Base-by-base conservation (phyloP, 352 stramenopile genomes). In the Pythium dissimile region DNA sequence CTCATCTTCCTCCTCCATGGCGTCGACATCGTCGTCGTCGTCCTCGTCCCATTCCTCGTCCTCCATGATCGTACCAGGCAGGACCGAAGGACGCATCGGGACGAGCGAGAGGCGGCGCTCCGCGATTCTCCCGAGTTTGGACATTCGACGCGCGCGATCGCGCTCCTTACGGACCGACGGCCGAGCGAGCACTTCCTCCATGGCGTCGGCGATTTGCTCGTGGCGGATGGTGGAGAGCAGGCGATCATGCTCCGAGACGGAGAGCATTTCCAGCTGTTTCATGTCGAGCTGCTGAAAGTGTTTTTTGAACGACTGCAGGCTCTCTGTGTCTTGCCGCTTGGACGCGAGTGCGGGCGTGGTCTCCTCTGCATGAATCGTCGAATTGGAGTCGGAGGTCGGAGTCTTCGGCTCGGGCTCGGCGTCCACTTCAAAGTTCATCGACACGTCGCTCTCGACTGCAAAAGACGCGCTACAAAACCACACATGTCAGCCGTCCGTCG, bases 121-220 rank as follows among this genome's bases (percentile, higher is more conserved):
- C 1, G 75, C 74, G 28, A 86, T 78, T 37, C 82, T 69, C 11
- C 73, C 78, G 5, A 91, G 59, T 15, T 80, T 76, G 34, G 83
- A 89, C 6, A 88, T 58, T 2, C 83, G 61, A 13, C 79, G 71
- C 11, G 83, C 83, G 16, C 84, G 65, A 27, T 77, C 83, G 38
- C 77, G 78, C 18, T 84, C 73, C 51, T 84, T 80, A 44, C 80
- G 72, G 34, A 73, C 30, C 3, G 80, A 92, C 30, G 78, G 71
- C 30, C 84, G 69, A 15, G 83, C 77, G 21, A 92, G 61, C 35
- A 86, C 63, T 31, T 81, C 69, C 50, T 92, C 83, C 76, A 92
- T 89, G 2, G 83, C 83, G 37, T 91, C 75, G 23, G 83, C 79
- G 45, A 92, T 88, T 32, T 75, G 67, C 53, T 73, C 71, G 58